phyloP scores from a whole-genome alignment of 1,284 basidiomycete genomes.

The Cutaneotrichosporon sp. region DNA sequence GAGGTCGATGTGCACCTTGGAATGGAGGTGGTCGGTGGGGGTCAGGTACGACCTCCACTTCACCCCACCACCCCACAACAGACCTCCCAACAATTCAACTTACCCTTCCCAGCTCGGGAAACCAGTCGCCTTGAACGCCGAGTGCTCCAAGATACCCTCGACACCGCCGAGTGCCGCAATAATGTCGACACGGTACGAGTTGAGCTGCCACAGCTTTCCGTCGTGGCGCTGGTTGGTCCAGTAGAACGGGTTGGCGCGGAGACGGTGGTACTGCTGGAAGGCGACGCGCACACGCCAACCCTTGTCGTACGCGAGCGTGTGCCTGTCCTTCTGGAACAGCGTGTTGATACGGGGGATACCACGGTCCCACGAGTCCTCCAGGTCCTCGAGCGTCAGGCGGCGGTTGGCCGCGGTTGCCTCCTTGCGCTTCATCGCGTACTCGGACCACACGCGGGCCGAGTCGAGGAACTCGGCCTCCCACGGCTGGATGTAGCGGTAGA shows the following conservation, averaged over 20 bases:
- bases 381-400: constrained; percentile 91
- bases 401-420: constrained; percentile 98
- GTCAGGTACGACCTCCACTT: no score
- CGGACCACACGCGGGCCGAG: constrained; percentile 97
- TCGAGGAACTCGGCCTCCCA: constrained; percentile 99
- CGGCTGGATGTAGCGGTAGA: constrained; percentile 97
- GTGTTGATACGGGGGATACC: constrained; percentile 71
- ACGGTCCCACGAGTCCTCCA: constrained; percentile 94
- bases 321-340: constrained; percentile 81
- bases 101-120: constrained; percentile 50
- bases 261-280: constrained; percentile 95
- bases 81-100: background rate
- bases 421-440: constrained; percentile 99
- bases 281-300: constrained; percentile 92
- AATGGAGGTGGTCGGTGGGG: background rate
- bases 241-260: constrained; percentile 84
- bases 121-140: constrained; percentile 95
- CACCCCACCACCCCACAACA: background rate
- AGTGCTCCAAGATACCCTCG: constrained; percentile 96
- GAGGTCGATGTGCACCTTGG: background rate
- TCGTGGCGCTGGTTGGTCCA: constrained; percentile 99
- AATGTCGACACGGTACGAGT: constrained; percentile 97
- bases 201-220: constrained; percentile 96
- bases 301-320: constrained; percentile 95
- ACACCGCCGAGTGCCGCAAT: constrained; percentile 86